Conservation (phyloP, 2,329 filamentous ascomycete species). For the Fusarium stilboides region DNA sequence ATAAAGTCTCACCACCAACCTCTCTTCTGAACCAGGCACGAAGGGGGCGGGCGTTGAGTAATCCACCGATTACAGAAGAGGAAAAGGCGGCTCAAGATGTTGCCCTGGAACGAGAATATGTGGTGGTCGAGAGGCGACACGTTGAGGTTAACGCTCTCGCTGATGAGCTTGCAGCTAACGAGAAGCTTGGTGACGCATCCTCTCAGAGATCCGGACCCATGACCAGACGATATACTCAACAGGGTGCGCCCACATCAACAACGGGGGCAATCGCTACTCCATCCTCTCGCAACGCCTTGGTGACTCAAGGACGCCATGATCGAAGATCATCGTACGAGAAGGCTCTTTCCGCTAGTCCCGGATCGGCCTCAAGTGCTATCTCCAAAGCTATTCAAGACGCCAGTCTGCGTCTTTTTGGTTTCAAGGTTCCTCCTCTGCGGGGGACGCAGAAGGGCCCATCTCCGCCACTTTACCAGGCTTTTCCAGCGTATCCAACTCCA, state of each 20-base stretch:
- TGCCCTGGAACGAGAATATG: conserved; percentile 93
- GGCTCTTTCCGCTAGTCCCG: conserved; percentile 75
- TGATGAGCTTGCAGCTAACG: conserved; percentile 91
- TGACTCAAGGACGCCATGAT: conserved; percentile 80
- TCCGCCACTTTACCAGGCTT: conserved; percentile 84
- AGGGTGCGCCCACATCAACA: conserved; percentile 77
- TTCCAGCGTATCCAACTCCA: conserved; percentile 85
- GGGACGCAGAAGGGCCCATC: conserved; percentile 74
- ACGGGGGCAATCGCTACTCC: conserved; percentile 79
- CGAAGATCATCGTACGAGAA: conserved; percentile 87
- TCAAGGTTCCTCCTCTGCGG: conserved; percentile 77
- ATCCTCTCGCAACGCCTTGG: conserved; percentile 80
- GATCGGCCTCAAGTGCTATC: conserved; percentile 89
- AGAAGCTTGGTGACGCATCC: conserved; percentile 69
- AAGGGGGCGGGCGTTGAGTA: conserved; percentile 51
- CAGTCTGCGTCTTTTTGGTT: conserved; percentile 80
- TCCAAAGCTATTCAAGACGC: conserved; percentile 96
- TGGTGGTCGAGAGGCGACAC: conserved; percentile 93
- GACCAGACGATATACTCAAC: conserved; percentile 82
- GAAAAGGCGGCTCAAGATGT: conserved; percentile 87
- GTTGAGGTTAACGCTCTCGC: conserved; percentile 98
- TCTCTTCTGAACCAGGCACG: conserved; percentile 55
- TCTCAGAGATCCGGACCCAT: conserved; percentile 74
- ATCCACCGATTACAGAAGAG: conserved; percentile 67
- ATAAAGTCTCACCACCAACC: conserved; percentile 47